Evolutionary conservation across 495 filamentous ascomycete species (phyloP).

Genomic region (Podospora pseudoanserina): DNA sequence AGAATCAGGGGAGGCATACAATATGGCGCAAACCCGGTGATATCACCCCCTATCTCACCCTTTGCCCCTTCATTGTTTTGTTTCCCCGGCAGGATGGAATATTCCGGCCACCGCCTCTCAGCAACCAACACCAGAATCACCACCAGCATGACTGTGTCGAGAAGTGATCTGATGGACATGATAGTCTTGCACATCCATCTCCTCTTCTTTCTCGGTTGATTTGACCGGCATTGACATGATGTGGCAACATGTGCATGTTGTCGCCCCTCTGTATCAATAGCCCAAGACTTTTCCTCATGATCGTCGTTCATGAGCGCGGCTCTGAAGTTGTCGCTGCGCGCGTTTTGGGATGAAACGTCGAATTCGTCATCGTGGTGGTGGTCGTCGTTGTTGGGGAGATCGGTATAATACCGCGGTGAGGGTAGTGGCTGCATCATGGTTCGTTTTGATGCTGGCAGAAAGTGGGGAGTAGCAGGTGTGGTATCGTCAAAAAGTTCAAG

Average conservation of each 20-base stretch:
- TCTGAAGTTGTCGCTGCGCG: neutral
- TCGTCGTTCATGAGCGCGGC: neutral
- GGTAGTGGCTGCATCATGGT: conserved; percentile 8
- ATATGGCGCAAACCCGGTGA: conserved; percentile 39
- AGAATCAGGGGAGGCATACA: conserved; percentile 19
- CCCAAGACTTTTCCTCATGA: neutral
- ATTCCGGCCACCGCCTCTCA: conserved; percentile 21
- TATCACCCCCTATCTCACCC: conserved; percentile 34
- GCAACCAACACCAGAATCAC: conserved; percentile 34
- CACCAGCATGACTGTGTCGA: conserved; percentile 36
- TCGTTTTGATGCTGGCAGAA: neutral
- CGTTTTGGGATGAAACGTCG: neutral
- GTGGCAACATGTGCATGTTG: neutral
- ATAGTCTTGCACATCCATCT: neutral
- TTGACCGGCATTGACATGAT: conserved; percentile 7
- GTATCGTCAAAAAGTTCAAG: neutral
- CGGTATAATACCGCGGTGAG: neutral
- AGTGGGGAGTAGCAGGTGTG: neutral
- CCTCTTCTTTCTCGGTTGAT: neutral
- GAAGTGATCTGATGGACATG: conserved; percentile 22
- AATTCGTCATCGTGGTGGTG: conserved; percentile 4
- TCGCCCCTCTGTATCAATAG: neutral
- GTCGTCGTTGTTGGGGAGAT: neutral
- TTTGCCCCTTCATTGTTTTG: conserved; percentile 2
- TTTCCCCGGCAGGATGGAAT: neutral